phyloP scores from a whole-genome alignment of 345 rosid species.

The Eutrema heterophyllum region DNA sequence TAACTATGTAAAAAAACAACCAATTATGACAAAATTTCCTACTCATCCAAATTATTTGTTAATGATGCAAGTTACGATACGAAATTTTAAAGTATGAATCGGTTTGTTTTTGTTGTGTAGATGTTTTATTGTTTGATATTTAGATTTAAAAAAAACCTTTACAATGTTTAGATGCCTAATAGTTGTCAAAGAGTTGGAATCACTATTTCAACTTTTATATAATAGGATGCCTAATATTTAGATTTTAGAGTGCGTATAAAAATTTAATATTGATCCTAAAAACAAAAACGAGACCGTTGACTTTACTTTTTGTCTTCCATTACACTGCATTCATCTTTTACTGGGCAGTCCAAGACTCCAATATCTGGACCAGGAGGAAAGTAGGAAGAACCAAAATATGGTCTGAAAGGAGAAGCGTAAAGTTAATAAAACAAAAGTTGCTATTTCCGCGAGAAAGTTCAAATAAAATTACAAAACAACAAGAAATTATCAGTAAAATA shows the following conservation, averaged over 20 bases:
- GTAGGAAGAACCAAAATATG: not conserved
- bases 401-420: not conserved
- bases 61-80: too few relatives aligned
- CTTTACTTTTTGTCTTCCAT: not conserved
- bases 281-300: not conserved
- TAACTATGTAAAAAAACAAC: not conserved
- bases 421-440: conserved; percentile 1
- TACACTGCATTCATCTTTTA: not conserved
- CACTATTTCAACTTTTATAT: not conserved
- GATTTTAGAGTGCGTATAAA: too few relatives aligned
- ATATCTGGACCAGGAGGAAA: not conserved
- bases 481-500: conserved; percentile 3
- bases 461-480: conserved; percentile 20
- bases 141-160: too few relatives aligned
- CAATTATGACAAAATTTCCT: too few relatives aligned
- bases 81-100: not conserved
- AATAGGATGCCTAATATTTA: not conserved
- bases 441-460: conserved; percentile 13
- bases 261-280: not conserved
- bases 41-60: too few relatives aligned
- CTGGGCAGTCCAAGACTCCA: not conserved
- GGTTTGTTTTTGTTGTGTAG: not conserved
- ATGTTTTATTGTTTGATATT: too few relatives aligned
- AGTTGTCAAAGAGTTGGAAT: too few relatives aligned
- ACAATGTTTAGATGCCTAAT: too few relatives aligned